Percentiles rank a stretch among this genome's conserved stretches.
Evolutionary conservation across 129 eudicot genomes (phyloP).

Genomic region (Calendula officinalis): DNA sequence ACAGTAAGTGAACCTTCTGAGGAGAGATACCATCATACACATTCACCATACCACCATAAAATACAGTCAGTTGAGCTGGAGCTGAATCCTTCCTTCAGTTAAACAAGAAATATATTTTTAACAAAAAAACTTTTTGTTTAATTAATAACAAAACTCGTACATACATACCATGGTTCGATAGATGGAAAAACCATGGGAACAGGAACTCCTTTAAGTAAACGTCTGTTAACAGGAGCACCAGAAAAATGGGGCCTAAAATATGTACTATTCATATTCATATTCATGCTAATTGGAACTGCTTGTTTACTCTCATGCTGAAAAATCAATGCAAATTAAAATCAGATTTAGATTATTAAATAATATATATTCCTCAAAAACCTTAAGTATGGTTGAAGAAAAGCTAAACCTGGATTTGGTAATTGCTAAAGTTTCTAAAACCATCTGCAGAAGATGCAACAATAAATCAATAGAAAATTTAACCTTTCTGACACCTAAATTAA

Average conservation of each 20-base stretch:
- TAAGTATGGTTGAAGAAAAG: background rate
- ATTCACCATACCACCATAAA: constrained; percentile 66
- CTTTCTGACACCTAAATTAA: background rate
- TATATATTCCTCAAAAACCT: background rate
- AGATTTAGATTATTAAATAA: background rate
- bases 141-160: constrained; percentile 22
- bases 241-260: constrained; percentile 34
- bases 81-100: constrained; percentile 40
- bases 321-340: constrained; percentile 11
- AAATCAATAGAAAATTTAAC: constrained; percentile 5
- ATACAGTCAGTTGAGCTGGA: constrained; percentile 62
- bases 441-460: constrained; percentile 29
- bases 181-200: constrained; percentile 30
- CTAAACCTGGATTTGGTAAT: constrained; percentile 45
- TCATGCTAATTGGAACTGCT: constrained; percentile 34
- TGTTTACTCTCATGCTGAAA: constrained; percentile 38
- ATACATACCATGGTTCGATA: constrained; percentile 27
- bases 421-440: constrained; percentile 27
- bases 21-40: constrained; percentile 69
- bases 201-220: constrained; percentile 43
- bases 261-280: constrained; percentile 27
- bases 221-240: constrained; percentile 44
- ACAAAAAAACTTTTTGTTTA: background rate
- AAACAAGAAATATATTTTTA: background rate
- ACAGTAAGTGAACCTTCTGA: constrained; percentile 48